Evolutionary conservation across 805 yeast species (phyloP).

Genomic region (Debaryomyces maramus): DNA sequence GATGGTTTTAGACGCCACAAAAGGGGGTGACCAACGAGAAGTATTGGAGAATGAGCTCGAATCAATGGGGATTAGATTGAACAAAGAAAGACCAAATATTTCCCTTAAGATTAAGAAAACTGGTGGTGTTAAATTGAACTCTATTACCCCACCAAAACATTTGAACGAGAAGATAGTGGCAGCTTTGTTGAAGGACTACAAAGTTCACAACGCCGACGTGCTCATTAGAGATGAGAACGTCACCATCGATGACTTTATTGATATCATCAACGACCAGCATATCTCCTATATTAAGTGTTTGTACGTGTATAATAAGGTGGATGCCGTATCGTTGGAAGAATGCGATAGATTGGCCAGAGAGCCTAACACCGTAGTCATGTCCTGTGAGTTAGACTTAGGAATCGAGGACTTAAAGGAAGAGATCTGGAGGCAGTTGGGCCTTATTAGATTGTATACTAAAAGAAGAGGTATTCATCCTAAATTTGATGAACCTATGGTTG

Average conservation of each 20-base stretch:
- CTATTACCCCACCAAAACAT: constrained; percentile 77
- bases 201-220: constrained; percentile 91
- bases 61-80: constrained; percentile 88
- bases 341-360: constrained; percentile 88
- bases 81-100: constrained; percentile 78
- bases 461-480: constrained; percentile 80
- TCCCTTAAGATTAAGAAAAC: constrained; percentile 76
- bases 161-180: constrained; percentile 78
- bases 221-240: constrained; percentile 83
- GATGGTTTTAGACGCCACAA: constrained; percentile 95
- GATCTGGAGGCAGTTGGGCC: constrained; percentile 84
- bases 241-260: constrained; percentile 90
- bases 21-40: constrained; percentile 83
- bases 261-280: constrained; percentile 83
- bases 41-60: constrained; percentile 88
- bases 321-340: constrained; percentile 92
- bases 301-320: constrained; percentile 92
- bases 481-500: constrained; percentile 88
- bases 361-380: constrained; percentile 91
- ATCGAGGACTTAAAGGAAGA: constrained; percentile 86
- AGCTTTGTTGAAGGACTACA: constrained; percentile 79
- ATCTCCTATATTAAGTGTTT: constrained; percentile 87
- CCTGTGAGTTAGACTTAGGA: constrained; percentile 87
- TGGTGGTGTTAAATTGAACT: constrained; percentile 87
- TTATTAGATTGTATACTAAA: constrained; percentile 84